Evolutionary conservation across 2,329 filamentous ascomycete species (phyloP), one percentile per base, ranked within the genome.

Genomic region (Cercospora berteroae): DNA sequence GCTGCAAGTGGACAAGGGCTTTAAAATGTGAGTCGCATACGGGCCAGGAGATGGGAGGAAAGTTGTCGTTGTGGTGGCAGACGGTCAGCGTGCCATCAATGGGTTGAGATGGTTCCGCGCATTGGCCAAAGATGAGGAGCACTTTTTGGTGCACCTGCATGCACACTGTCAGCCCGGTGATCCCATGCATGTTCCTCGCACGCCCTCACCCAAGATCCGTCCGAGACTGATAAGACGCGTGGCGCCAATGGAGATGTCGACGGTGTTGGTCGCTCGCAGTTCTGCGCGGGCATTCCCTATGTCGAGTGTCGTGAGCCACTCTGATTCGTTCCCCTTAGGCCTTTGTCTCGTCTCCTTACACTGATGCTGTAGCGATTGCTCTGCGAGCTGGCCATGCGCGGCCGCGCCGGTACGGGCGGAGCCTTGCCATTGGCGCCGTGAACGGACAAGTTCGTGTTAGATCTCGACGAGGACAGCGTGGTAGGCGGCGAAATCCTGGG

Each of bases 11-110:
- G 9, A 97, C 86, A 31, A 98, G 83, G 5, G 90, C 90, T 81
- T 98, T 98, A 85, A 97, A 98, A 78, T 94, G 89, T 3, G 92
- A 96, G 70, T 93, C 90, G 77, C 85, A 90, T 10, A 97, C 94
- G 1, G 94, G 94, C 94, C 94, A 98, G 72, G 84, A 86, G 12
- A 89, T 91, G 0, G 91, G 83, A 6, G 94, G 94, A 77, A 97
- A 97, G 69, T 83, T 88, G 78, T 96, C 93, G 79, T 97, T 91
- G 72, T 93, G 87, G 75, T 95, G 91, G 75, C 86, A 90, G 69
- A 97, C 86, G 2, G 89, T 93, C 60, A 98, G 76, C 31, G 82
- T 90, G 71, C 95, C 95, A 76, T 97, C 93, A 68, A 96, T 80
- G 62, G 87, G 83, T 76, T 87, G 87, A 62, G 88, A 84, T 5